Evolutionary conservation across 2,329 filamentous ascomycete genomes (phyloP), one percentile per base, ranked within the genome.

Genomic region (Fusarium verrucosum): DNA sequence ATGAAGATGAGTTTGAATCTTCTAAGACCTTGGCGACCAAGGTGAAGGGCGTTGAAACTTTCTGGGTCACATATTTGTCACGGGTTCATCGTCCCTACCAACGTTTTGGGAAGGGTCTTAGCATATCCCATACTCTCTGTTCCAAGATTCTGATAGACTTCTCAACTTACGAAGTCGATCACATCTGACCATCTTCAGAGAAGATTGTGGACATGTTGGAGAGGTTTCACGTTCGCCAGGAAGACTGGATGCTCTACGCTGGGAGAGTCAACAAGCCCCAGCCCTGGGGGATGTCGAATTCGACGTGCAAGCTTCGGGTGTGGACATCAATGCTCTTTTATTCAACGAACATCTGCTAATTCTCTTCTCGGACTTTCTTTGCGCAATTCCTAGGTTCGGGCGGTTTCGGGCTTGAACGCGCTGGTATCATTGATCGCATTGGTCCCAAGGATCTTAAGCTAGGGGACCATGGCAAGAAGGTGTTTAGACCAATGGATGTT

Each of bases 401-500:
- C n/a, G 43, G 50, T 3, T 50, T 54, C 5, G 50, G 50, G 4
- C 44, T 54, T 4, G 50, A 54, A 26, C 35, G 44, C 3, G 50
- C 50, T 10, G 50, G 50, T 10, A 23, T 50, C 17, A 28, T 54
- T 8, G n/a, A 30, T 14, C 35, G 28, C 4, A 16, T 40, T 28
- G 44, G 50, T 3, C 44, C 50, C 6, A 33, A 22, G 3, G 28
- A 6, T 2, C 22, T 54, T 3, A 10, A 50, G 17, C 5, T 23
- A 1, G 50, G 50, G 7, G 50, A 50, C 23, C 26, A 44, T 54
- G 45, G 51, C 8, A 51, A 51, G 4, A 54, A 54, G 44, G 51
- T 54, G 10, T 54, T 51, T 14, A 25, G 51, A 4, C 36, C 51
- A 1, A 22, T 54, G 1, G 51, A 54, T 54, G 44, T 16, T 54